phyloP scores from a whole-genome alignment of 1,139 yeast species.

The Taiozyma onychis region DNA sequence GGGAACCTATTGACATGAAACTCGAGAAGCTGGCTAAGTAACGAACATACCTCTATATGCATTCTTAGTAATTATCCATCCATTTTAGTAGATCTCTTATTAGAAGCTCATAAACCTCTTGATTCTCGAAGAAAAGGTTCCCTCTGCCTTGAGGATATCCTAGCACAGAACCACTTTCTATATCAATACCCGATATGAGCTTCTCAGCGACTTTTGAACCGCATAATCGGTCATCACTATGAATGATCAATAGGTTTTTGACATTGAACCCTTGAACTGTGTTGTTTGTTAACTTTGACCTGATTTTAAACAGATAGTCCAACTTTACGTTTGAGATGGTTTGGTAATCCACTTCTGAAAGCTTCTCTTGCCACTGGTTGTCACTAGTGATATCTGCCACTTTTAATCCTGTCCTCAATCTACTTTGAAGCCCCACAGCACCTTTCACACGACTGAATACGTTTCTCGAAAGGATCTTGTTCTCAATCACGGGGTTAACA shows the following conservation, averaged over 20 bases:
- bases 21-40: neutral
- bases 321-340: neutral
- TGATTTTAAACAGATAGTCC: neutral
- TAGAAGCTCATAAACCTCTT: constrained; percentile 12
- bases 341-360: constrained; percentile 1
- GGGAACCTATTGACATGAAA: constrained; percentile 10
- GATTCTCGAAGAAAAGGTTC: constrained; percentile 13
- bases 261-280: constrained; percentile 6
- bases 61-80: constrained; percentile 7
- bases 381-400: constrained; percentile 10
- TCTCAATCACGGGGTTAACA: constrained; percentile 14
- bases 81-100: constrained; percentile 14
- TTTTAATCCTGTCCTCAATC: constrained; percentile 1
- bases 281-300: constrained; percentile 4
- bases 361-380: constrained; percentile 6
- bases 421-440: neutral
- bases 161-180: constrained; percentile 8
- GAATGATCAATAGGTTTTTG: constrained; percentile 11
- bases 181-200: constrained; percentile 9
- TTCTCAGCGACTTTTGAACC: constrained; percentile 1
- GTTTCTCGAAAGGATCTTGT: constrained; percentile 3
- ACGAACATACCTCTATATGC: neutral
- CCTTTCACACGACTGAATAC: neutral
- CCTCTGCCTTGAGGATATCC: constrained; percentile 12
- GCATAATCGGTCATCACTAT: constrained; percentile 14